phyloP scores from a whole-genome alignment of 2,329 filamentous ascomycete genomes.

The Atkinsonella hypoxylon region DNA sequence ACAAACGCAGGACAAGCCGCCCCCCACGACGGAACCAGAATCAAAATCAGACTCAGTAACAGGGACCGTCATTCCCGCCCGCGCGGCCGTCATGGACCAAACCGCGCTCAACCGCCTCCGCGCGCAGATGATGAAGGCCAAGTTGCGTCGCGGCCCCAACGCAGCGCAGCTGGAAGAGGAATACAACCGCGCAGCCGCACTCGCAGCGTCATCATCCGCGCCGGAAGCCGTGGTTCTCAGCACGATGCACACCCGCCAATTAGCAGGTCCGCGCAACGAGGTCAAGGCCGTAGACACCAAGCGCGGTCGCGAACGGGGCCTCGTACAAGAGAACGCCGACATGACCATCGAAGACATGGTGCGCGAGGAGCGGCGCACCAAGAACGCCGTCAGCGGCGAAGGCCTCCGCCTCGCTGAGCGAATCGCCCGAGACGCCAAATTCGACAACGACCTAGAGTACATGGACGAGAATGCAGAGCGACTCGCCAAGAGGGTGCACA shows the following conservation, averaged over 20 bases:
- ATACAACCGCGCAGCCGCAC: slow-evolving; percentile 65
- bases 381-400: slow-evolving; percentile 65
- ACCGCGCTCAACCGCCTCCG: slow-evolving; percentile 80
- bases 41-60: slow-evolving; percentile 30
- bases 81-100: slow-evolving; percentile 46
- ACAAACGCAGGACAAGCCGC: slow-evolving; percentile 24
- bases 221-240: slow-evolving; percentile 60
- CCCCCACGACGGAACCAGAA: slow-evolving; percentile 20
- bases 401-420: slow-evolving; percentile 75
- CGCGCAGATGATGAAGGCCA: slow-evolving; percentile 92
- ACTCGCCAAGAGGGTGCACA: slow-evolving; percentile 76
- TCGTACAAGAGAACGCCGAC: slow-evolving; percentile 82
- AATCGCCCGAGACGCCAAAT: slow-evolving; percentile 87
- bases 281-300: slow-evolving; percentile 69
- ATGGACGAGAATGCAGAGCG: slow-evolving; percentile 94
- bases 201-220: slow-evolving; percentile 44
- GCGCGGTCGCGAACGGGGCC: slow-evolving; percentile 71
- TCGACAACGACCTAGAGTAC: slow-evolving; percentile 87
- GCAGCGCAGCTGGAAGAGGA: slow-evolving; percentile 67
- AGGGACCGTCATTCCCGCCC: slow-evolving; percentile 36
- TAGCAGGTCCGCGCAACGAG: slow-evolving; percentile 63
- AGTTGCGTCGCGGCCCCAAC: slow-evolving; percentile 66
- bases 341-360: slow-evolving; percentile 98
- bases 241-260: slow-evolving; percentile 79
- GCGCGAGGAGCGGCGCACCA: slow-evolving; percentile 79